Conservation (phyloP, 352 stramenopile species). For the Phytophthora cryptogea region DNA sequence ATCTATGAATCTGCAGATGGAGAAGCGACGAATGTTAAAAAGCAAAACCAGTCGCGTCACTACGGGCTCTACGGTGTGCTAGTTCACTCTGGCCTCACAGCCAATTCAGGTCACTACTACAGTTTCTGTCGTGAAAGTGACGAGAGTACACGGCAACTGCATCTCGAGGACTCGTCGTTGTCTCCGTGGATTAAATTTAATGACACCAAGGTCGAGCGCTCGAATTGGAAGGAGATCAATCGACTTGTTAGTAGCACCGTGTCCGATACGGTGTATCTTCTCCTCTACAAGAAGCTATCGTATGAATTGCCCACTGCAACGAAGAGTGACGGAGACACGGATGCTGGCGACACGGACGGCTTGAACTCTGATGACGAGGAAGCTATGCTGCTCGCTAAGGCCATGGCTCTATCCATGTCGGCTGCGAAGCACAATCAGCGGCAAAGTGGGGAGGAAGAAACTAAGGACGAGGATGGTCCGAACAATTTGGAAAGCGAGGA, state of each 20-base stretch:
- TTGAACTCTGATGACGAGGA: constrained; percentile 61
- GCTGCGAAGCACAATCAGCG: constrained; percentile 57
- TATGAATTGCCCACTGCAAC: constrained; percentile 38
- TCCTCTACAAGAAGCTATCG: constrained; percentile 89
- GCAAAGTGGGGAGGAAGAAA: constrained; percentile 42
- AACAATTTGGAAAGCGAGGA: constrained; percentile 20
- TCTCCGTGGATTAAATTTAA: constrained; percentile 93
- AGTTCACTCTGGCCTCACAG: constrained; percentile 87
- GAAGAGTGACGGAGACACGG: constrained; percentile 8
- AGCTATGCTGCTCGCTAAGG: constrained; percentile 86
- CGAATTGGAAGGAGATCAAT: constrained; percentile 86
- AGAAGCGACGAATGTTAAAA: constrained; percentile 19
- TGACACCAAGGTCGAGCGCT: constrained; percentile 81
- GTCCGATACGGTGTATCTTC: constrained; percentile 88
- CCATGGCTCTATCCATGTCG: constrained; percentile 90
- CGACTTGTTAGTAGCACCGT: constrained; percentile 74
- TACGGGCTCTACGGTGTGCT: constrained; percentile 91
- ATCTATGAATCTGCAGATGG: constrained; percentile 21
- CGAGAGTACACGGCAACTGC: constrained; percentile 67
- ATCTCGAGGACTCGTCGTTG: constrained; percentile 76
- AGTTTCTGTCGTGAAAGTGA: constrained; percentile 87
- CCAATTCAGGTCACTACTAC: constrained; percentile 93
- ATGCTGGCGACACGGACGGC: constrained; percentile 9
- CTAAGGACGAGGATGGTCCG: constrained; percentile 32
- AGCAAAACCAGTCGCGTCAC: constrained; percentile 47